phyloP scores from a whole-genome alignment of 2,329 filamentous ascomycete genomes.

The Chaetoscypha palmicola region DNA sequence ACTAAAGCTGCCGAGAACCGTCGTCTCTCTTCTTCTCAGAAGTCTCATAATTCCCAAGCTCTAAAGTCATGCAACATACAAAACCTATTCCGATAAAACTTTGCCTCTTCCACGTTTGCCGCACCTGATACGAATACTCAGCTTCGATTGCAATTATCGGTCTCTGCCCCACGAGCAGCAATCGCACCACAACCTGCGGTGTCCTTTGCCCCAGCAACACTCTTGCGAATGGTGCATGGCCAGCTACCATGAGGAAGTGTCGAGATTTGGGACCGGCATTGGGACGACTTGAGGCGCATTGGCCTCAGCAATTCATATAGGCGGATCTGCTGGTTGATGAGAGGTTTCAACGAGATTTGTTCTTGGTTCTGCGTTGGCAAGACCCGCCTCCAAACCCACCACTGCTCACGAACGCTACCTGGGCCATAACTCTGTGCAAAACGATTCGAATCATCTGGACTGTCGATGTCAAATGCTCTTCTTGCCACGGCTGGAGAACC shows the following conservation, averaged over 20 bases:
- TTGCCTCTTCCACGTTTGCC: no score
- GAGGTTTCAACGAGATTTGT: not conserved
- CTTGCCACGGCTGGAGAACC: no score
- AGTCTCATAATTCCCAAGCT: no score
- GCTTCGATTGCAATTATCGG: no score
- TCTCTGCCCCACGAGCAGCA: no score
- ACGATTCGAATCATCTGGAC: not conserved
- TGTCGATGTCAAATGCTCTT: not conserved
- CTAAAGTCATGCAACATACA: no score
- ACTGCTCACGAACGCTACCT: not conserved
- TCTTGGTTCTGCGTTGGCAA: constrained; percentile 2
- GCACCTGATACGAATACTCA: no score
- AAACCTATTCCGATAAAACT: no score
- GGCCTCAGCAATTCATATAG: constrained; percentile 10
- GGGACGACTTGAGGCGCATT: constrained; percentile 24
- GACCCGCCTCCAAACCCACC: constrained; percentile 2
- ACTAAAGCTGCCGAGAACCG: no score
- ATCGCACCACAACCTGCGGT: not conserved
- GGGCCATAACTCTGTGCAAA: not conserved
- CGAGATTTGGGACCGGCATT: constrained; percentile 21
- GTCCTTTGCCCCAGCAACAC: not conserved
- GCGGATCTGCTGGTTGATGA: not conserved
- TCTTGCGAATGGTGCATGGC: constrained; percentile 11
- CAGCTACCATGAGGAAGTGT: constrained; percentile 28
- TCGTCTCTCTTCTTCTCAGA: no score